A percentile compares a stretch with the other conserved stretches of the same genome.
These are phyloP conservation scores for Fraxinus sp. DNA, from an alignment of 305 asterid genomes.

Conservation along the genomic window DNA sequence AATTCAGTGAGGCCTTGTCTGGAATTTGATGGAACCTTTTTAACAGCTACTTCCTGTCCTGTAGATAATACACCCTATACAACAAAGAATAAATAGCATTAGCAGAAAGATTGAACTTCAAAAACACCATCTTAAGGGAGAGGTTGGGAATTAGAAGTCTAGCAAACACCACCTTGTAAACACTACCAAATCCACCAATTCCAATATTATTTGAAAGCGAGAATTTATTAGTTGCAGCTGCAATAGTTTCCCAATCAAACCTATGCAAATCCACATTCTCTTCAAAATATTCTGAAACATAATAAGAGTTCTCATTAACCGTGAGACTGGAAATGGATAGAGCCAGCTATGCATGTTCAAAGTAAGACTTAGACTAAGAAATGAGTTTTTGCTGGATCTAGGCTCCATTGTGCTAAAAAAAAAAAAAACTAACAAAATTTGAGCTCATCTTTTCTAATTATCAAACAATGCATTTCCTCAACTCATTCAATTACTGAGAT, in stretches of 20 bases:
- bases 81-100: neutral
- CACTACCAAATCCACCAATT: neutral
- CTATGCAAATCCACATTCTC: neutral
- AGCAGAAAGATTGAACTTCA: neutral
- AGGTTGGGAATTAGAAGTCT: neutral
- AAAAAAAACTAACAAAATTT: neutral
- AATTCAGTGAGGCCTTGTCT: neutral
- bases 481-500: neutral
- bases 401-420: neutral
- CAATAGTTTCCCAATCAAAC: constrained; percentile 25
- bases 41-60: constrained; percentile 20
- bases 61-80: constrained; percentile 17
- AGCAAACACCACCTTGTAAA: constrained; percentile 25
- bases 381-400: neutral
- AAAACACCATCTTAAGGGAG: neutral
- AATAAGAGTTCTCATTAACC: neutral
- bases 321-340: neutral
- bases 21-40: constrained; percentile 16
- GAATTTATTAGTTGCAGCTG: constrained; percentile 22
- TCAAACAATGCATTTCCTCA: neutral
- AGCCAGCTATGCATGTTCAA: neutral
- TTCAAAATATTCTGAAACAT: neutral
- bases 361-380: neutral
- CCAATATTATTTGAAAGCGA: constrained; percentile 21
- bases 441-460: neutral